phyloP scores from a whole-genome alignment of 1,284 basidiomycete genomes.

The Cryptococcus sp. region DNA sequence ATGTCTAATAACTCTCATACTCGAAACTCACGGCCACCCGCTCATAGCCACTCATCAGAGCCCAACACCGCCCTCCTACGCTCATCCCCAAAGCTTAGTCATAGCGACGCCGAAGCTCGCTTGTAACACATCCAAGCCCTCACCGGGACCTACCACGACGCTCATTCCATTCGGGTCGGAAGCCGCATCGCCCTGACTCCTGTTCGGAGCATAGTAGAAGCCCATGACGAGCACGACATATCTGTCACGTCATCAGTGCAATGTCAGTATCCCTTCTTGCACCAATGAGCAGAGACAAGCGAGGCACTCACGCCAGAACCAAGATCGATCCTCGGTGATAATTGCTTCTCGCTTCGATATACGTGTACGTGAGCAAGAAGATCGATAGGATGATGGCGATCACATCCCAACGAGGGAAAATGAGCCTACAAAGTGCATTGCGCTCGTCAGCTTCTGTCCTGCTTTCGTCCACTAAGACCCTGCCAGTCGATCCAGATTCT shows the following conservation, averaged over 20 bases:
- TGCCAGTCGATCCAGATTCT: neutral
- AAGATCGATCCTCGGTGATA: constrained; percentile 94
- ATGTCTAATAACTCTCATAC: neutral
- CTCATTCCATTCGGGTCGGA: neutral
- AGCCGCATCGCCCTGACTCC: constrained; percentile 14
- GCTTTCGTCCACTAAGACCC: neutral
- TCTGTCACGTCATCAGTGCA: constrained; percentile 50
- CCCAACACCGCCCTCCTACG: neutral
- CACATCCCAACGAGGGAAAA: constrained; percentile 99
- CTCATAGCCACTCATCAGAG: neutral
- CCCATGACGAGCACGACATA: constrained; percentile 77
- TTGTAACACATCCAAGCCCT: constrained; percentile 3
- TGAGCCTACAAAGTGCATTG: constrained; percentile 63
- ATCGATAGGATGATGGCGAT: constrained; percentile 90
- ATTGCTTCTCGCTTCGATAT: constrained; percentile 96
- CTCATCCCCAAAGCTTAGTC: constrained; percentile 19
- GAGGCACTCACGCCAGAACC: constrained; percentile 69
- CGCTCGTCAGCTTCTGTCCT: neutral
- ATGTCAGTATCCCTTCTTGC: neutral
- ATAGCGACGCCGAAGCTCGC: constrained; percentile 4
- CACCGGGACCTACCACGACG: constrained; percentile 7
- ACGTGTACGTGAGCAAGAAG: constrained; percentile 98
- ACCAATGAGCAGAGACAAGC: neutral
- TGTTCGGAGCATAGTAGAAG: constrained; percentile 70
- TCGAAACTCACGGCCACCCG: neutral